Conservation (phyloP, 2,329 filamentous ascomycete genomes). For the Fusarium xylarioides region DNA sequence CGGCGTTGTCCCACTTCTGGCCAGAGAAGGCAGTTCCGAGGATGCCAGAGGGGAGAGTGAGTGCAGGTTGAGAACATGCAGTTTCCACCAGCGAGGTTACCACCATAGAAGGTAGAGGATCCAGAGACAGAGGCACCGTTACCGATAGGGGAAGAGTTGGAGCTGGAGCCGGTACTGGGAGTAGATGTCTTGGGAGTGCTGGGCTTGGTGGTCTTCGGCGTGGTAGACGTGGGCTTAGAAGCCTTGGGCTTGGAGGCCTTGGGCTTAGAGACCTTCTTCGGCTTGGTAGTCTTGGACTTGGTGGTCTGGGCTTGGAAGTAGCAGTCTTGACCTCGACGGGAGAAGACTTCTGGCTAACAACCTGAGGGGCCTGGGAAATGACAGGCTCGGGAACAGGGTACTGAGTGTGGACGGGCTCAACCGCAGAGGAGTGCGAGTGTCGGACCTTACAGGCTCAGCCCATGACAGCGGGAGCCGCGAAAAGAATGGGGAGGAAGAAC, state of each 20-base stretch:
- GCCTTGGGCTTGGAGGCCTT: neutral
- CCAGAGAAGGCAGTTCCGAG: constrained; percentile 70
- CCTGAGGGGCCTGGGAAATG: neutral
- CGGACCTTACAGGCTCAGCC: constrained; percentile 37
- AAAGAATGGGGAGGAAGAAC: constrained; percentile 38
- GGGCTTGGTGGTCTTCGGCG: neutral
- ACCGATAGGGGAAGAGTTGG: constrained; percentile 10
- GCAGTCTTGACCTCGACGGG: neutral
- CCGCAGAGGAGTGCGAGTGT: constrained; percentile 12
- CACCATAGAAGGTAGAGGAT: constrained; percentile 60
- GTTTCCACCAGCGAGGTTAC: constrained; percentile 65
- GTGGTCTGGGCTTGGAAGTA: neutral
- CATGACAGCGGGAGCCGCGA: constrained; percentile 41
- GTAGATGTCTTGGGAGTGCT: neutral
- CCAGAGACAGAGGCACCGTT: constrained; percentile 22
- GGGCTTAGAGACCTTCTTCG: neutral
- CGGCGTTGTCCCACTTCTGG: constrained; percentile 63
- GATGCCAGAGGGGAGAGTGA: constrained; percentile 64
- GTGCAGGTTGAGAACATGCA: constrained; percentile 72
- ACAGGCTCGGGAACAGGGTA: neutral
- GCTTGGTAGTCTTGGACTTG: neutral
- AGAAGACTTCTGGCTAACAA: constrained; percentile 1
- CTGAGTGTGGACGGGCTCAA: constrained; percentile 9
- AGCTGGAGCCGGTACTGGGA: neutral
- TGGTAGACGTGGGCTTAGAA: neutral